Evolutionary conservation across 768 basidiomycete species (phyloP).

Genomic region (Leccinum obscurum): DNA sequence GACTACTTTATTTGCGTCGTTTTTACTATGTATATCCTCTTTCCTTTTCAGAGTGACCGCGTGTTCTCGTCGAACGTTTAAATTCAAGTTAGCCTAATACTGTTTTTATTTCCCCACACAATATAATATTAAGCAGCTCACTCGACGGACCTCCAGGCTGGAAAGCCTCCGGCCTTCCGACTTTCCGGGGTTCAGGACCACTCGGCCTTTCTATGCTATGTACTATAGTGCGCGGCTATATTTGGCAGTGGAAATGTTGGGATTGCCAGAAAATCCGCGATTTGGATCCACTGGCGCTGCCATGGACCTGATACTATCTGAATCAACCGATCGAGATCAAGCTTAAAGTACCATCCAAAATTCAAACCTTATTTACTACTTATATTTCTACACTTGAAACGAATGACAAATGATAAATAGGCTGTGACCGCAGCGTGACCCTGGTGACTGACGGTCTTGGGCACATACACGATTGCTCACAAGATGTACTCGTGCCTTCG

Average conservation of each 20-base stretch:
- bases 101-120: too few relatives aligned
- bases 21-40: too few relatives aligned
- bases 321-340: not conserved
- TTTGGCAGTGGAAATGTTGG: not conserved
- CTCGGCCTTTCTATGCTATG: not conserved
- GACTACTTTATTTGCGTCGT: too few relatives aligned
- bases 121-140: too few relatives aligned
- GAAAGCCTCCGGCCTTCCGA: too few relatives aligned
- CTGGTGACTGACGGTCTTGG: not conserved
- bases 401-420: not conserved
- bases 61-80: too few relatives aligned
- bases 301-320: not conserved
- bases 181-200: too few relatives aligned
- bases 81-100: too few relatives aligned
- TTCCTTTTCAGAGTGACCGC: too few relatives aligned
- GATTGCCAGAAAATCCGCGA: not conserved
- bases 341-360: not conserved
- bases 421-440: conserved; percentile 1
- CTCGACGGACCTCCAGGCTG: too few relatives aligned
- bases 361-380: not conserved
- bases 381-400: not conserved
- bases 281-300: not conserved
- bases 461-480: not conserved
- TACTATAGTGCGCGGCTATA: not conserved
- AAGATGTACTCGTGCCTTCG: conserved; percentile 20